These are phyloP conservation scores for Venustampulla echinocandica DNA, from an alignment of 495 filamentous ascomycete species.

Conservation along the genomic window DNA sequence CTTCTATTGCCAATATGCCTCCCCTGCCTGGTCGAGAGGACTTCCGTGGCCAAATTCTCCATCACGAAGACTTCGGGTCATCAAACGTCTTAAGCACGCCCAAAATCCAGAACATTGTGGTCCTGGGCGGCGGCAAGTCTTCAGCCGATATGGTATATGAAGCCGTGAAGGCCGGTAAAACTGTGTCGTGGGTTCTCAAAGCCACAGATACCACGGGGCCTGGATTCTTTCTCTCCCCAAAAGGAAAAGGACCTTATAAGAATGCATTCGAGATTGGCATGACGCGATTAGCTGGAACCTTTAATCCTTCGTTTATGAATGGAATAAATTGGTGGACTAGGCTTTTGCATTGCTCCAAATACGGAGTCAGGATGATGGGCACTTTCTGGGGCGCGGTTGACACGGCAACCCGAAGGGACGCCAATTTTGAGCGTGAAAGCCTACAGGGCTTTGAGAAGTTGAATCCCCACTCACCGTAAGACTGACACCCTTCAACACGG, in stretches of 20 bases:
- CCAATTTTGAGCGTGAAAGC: slow-evolving; percentile 13
- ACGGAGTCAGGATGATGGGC: slow-evolving; percentile 23
- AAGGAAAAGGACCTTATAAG: slow-evolving; percentile 25
- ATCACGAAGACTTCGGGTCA: slow-evolving; percentile 33
- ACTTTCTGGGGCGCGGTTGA: slow-evolving; percentile 21
- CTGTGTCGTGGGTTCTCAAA: slow-evolving; percentile 35
- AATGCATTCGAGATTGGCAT: slow-evolving; percentile 22
- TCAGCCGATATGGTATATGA: slow-evolving; percentile 37
- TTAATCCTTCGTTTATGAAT: slow-evolving; percentile 22
- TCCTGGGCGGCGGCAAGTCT: slow-evolving; percentile 37
- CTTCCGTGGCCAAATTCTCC: slow-evolving; percentile 31
- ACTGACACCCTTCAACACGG: neutral
- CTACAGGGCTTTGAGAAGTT: slow-evolving; percentile 27
- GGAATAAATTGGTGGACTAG: slow-evolving; percentile 25
- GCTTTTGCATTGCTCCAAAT: slow-evolving; percentile 24
- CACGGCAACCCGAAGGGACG: slow-evolving; percentile 17
- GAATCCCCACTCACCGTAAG: slow-evolving; percentile 23
- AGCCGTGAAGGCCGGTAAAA: slow-evolving; percentile 28
- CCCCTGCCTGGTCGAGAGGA: slow-evolving; percentile 19
- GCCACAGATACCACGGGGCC: slow-evolving; percentile 29
- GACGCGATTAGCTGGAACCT: slow-evolving; percentile 15
- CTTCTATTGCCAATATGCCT: slow-evolving; percentile 31
- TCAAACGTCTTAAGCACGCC: slow-evolving; percentile 23
- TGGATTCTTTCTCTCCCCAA: slow-evolving; percentile 19
- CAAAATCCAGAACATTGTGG: slow-evolving; percentile 22